Evolutionary conservation across 2,329 filamentous ascomycete genomes (phyloP), one percentile per base, ranked within the genome.

Genomic region (Chlorencoelia australis): DNA sequence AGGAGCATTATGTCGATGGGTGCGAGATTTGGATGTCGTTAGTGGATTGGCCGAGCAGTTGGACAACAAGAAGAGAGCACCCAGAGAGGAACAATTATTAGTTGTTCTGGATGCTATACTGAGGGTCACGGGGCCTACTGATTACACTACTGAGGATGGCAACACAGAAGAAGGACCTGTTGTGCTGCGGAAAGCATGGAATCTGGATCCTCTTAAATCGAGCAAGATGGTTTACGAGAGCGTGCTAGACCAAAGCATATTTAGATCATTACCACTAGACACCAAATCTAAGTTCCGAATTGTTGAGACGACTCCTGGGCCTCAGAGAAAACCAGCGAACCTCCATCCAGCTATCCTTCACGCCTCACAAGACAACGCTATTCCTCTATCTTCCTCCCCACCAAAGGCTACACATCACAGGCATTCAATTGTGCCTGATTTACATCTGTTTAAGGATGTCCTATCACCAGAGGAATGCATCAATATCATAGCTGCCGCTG

Each of bases 1-100:
- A 0, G 79, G 79, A 14, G 76, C 79, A 2, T 58, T 83, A 6
- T 82, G 78, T 54, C 72, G 79, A 39, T 84, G 79, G 79, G 79
- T 83, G 4, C 69, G 79, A 39, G 78, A 82, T 50, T 61, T 83
- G 17, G 79, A 83, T 48, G 72, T 82, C 16, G 72, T 82, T 33
- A 79, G 73, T 45, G 77, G 77, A 2, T 59, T 82, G 6, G 74
- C 74, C 3, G 73, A 74, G 15, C 63, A 70, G 35, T 61, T 71
- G 0, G 63, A 63, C 2, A 64, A 65, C 3, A 57, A 34, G 22
- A 48, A 61, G 35, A 62, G 69, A 22, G 62, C 63, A 0, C 48
- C 54, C 2, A 63, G 61, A 29, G 71, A 77, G 8, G 58, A 66
- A 22, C 71, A 79, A 36, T 62, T 77, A 0, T 63, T 83, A 7